These are phyloP conservation scores for Cymbopogon flexuosus DNA, from an alignment of 202 grass and related monocot genomes.

Conservation along the genomic window DNA sequence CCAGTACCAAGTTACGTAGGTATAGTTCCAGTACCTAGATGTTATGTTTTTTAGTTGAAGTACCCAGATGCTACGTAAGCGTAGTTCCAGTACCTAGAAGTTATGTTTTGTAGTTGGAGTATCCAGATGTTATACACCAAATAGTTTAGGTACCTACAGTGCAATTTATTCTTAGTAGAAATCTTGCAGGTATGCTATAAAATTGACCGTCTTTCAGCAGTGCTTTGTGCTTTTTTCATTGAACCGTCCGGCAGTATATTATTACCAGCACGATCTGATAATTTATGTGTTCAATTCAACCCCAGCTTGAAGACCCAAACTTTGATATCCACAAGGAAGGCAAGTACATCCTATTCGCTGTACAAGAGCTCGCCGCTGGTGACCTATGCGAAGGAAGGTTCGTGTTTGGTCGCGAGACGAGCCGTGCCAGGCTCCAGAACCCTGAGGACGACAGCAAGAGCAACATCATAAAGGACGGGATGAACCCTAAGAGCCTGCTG, in stretches of 20 bases:
- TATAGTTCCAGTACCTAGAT: too few species aligned
- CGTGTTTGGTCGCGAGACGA: slow-evolving; percentile 76
- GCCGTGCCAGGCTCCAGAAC: slow-evolving; percentile 29
- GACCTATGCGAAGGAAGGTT: slow-evolving; percentile 92
- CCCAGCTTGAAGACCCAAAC: slow-evolving; percentile 71
- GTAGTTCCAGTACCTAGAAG: too few species aligned
- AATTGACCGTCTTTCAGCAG: neutral
- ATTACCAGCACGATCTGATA: neutral
- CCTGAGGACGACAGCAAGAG: slow-evolving; percentile 42
- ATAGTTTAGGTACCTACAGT: too few species aligned
- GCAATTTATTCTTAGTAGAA: neutral
- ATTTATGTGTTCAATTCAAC: slow-evolving; percentile 17
- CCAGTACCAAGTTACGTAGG: too few species aligned
- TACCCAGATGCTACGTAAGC: too few species aligned
- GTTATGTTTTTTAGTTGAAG: too few species aligned
- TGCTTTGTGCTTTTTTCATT: neutral
- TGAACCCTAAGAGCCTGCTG: slow-evolving; percentile 80
- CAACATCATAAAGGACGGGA: slow-evolving; percentile 54
- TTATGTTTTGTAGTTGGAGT: too few species aligned
- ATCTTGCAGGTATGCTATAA: neutral
- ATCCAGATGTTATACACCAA: too few species aligned
- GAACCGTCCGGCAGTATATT: neutral
- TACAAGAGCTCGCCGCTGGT: slow-evolving; percentile 74
- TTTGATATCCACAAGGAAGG: slow-evolving; percentile 94
- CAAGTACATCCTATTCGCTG: slow-evolving; percentile 74